A percentile compares a stretch with the other conserved stretches of the same genome.
Evolutionary conservation across 1,284 basidiomycete genomes (phyloP).

Genomic region (Boletellus deceptivus): DNA sequence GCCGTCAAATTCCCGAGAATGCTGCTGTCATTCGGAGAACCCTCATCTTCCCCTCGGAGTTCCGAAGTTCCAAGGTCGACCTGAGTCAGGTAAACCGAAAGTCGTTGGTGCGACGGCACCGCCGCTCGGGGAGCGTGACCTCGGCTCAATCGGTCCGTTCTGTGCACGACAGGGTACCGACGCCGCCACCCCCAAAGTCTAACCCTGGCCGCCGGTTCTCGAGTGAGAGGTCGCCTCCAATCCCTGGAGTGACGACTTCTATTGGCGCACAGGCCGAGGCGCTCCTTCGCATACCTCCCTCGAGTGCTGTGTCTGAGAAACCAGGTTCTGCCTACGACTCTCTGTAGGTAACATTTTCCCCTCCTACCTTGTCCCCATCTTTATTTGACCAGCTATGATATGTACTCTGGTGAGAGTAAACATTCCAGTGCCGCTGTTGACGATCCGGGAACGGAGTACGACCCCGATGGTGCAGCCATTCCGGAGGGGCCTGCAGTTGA

Average conservation of each 20-base stretch:
- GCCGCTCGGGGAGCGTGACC: constrained; percentile 56
- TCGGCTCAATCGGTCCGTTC: constrained; percentile 57
- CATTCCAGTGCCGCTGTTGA: constrained; percentile 26
- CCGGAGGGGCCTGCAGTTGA: constrained; percentile 67
- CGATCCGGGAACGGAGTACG: constrained; percentile 24
- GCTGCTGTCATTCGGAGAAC: constrained; percentile 70
- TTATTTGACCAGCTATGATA: constrained; percentile 61
- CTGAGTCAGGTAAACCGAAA: constrained; percentile 54
- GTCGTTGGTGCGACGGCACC: constrained; percentile 46
- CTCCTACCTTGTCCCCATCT: constrained; percentile 13
- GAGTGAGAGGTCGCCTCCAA: constrained; percentile 59
- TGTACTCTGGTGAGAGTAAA: constrained; percentile 65
- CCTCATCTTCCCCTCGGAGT: constrained; percentile 71
- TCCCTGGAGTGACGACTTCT: constrained; percentile 61
- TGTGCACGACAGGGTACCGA: constrained; percentile 76
- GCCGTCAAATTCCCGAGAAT: constrained; percentile 34
- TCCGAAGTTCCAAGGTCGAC: constrained; percentile 52
- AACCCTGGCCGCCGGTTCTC: constrained; percentile 61
- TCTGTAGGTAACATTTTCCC: constrained; percentile 49
- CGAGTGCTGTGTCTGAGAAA: constrained; percentile 52
- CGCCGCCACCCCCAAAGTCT: constrained; percentile 71
- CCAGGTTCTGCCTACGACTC: constrained; percentile 71
- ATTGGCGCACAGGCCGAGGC: constrained; percentile 48
- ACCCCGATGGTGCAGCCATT: constrained; percentile 28
- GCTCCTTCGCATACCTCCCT: constrained; percentile 40